Evolutionary conservation across 345 rosid species (phyloP), one percentile per base, ranked within the genome.

Genomic region (Pistacia integerrima): DNA sequence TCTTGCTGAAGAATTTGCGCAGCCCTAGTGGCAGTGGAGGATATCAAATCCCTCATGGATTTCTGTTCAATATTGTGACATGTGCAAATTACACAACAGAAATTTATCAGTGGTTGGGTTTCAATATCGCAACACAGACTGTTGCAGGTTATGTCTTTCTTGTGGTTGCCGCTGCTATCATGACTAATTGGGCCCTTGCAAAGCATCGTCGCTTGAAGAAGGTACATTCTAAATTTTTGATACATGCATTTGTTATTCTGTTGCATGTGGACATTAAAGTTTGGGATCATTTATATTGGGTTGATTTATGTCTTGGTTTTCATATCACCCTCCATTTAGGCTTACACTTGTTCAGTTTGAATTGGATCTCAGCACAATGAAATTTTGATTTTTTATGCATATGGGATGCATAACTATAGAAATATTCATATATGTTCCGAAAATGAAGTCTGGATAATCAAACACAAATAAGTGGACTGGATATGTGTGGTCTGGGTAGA

Each of bases 51-150:
- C 99, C 99, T 8, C 78, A 54, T 3, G 99, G 98, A 14, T 96
- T 96, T 89, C 86, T 96, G 81, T 96, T 96, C 83, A 92, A 96
- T 79, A 85, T 94, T 18, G 98, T 96, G 78, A 94, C 99, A 0
- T 96, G 98, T 60, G 98, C 98, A n/a, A 96, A 96, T 76, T 96
- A 96, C 87, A 91, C 97, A 0, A 96, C 98, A 0, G 99, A 96
- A 85, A 94, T 94, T 65, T 96, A 96, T 80, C 99, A 96, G 79
- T 96, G 98, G 99, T 54, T 96, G 77, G 99, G 98, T 61, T 96
- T 93, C 93, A 96, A 96, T 67, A 86, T 92, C 30, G 99, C 99
- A 0, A 96, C 97, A 1, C 99, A 96, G 88, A 96, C 97, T 13
- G 57, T 91, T 64, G 97, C 98, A 0, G 99, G 98, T 71, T 96